Conservation (phyloP, 2,329 filamentous ascomycete species). For the Drechslera avenae region DNA sequence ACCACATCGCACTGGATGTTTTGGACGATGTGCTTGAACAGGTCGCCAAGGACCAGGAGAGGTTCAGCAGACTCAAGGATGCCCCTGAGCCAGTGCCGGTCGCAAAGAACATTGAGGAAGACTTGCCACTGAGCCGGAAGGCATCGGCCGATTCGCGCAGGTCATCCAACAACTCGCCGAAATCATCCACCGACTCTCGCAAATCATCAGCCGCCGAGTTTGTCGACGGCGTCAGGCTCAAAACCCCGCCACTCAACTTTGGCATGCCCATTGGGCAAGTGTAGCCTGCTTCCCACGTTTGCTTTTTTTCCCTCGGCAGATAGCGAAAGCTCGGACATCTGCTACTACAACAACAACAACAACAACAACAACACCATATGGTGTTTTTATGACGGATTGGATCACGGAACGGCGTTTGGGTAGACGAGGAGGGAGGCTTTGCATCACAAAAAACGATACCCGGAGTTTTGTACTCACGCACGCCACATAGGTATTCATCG, state of each 20-base stretch:
- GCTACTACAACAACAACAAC: neutral
- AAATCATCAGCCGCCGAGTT: slow-evolving; percentile 25
- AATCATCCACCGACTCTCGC: slow-evolving; percentile 27
- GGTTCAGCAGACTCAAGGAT: slow-evolving; percentile 23
- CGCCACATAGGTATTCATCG: slow-evolving; percentile 12
- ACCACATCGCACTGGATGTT: slow-evolving; percentile 37
- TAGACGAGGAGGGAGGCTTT: slow-evolving; percentile 1
- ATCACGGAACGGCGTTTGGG: neutral
- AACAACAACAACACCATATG: too few species aligned
- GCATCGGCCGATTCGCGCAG: slow-evolving; percentile 23
- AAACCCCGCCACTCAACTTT: slow-evolving; percentile 44
- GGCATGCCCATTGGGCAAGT: slow-evolving; percentile 42
- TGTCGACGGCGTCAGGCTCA: slow-evolving; percentile 44
- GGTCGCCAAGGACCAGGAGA: slow-evolving; percentile 30
- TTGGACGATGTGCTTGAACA: slow-evolving; percentile 35
- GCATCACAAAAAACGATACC: slow-evolving; percentile 13
- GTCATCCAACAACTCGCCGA: slow-evolving; percentile 21
- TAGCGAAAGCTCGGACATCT: neutral
- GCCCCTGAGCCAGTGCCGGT: slow-evolving; percentile 8
- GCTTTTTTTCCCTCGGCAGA: neutral
- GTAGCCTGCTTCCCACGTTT: slow-evolving; percentile 2
- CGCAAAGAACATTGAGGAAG: slow-evolving; percentile 1
- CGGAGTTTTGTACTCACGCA: slow-evolving; percentile 5
- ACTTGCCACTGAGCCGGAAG: slow-evolving; percentile 26
- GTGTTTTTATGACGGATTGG: neutral